These are phyloP conservation scores for Aspergillus coremiiformis DNA, from an alignment of 495 filamentous ascomycete genomes.

Conservation along the genomic window DNA sequence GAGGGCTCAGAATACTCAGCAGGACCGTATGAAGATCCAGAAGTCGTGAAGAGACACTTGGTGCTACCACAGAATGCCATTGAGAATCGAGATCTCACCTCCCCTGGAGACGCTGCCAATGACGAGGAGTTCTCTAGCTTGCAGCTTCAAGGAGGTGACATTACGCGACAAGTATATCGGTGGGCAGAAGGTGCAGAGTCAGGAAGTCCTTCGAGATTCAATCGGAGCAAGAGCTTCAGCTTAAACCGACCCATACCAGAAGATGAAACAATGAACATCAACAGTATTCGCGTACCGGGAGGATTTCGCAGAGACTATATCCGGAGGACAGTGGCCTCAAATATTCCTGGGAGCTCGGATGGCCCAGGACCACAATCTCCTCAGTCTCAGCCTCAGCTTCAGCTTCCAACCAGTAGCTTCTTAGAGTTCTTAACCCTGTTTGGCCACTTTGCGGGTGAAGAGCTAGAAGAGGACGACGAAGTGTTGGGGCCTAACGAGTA, in stretches of 20 bases:
- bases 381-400: constrained; percentile 51
- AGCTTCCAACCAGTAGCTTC: constrained; percentile 80
- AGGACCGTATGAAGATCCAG: constrained; percentile 64
- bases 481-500: constrained; percentile 77
- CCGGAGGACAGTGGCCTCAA: constrained; percentile 54
- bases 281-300: constrained; percentile 81
- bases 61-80: constrained; percentile 54
- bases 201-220: constrained; percentile 38
- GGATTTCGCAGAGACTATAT: constrained; percentile 89
- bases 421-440: constrained; percentile 92
- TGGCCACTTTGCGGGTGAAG: constrained; percentile 94
- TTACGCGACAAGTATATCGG: constrained; percentile 87
- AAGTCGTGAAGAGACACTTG: constrained; percentile 73
- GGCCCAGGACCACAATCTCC: constrained; percentile 32
- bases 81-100: constrained; percentile 33
- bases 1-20: constrained; percentile 26
- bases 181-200: constrained; percentile 80
- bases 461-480: constrained; percentile 93
- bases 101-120: constrained; percentile 39
- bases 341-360: constrained; percentile 39
- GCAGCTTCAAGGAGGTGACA: constrained; percentile 84
- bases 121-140: constrained; percentile 89
- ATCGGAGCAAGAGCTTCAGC: constrained; percentile 79
- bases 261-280: constrained; percentile 71
- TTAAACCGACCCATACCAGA: constrained; percentile 67